A percentile compares a stretch with the other conserved stretches of the same genome.
These are phyloP conservation scores for Pichia insulana DNA, from an alignment of 805 yeast species.

Conservation along the genomic window DNA sequence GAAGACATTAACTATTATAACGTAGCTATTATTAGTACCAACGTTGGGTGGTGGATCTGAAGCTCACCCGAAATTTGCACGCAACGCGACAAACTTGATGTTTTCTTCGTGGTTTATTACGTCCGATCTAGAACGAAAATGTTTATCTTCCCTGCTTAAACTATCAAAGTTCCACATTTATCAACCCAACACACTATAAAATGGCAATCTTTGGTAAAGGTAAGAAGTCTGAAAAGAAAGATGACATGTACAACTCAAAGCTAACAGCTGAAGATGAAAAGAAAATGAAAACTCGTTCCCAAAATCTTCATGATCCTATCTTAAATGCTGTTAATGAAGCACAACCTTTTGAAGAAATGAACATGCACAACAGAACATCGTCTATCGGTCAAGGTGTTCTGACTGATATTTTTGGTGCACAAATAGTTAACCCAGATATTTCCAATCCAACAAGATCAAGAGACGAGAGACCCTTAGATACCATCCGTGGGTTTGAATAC, in stretches of 20 bases:
- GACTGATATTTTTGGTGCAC: conserved; percentile 80
- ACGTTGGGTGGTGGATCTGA: too few species aligned
- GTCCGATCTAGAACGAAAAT: too few species aligned
- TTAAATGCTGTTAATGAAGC: conserved; percentile 88
- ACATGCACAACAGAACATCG: conserved; percentile 27
- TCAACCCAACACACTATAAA: background rate
- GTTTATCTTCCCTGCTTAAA: background rate
- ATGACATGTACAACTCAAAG: conserved; percentile 25
- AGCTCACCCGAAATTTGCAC: too few species aligned
- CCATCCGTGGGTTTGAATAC: conserved; percentile 88
- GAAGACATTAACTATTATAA: too few species aligned
- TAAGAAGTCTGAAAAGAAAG: conserved; percentile 17
- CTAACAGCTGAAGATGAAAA: conserved; percentile 44
- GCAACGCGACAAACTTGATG: too few species aligned
- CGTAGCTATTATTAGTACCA: too few species aligned
- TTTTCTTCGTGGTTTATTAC: too few species aligned
- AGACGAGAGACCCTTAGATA: conserved; percentile 95
- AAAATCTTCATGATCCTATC: conserved; percentile 81
- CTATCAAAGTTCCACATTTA: too few species aligned
- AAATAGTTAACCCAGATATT: conserved; percentile 70
- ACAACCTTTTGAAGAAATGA: conserved; percentile 81
- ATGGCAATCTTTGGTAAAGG: conserved; percentile 41
- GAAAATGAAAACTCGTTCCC: conserved; percentile 55
- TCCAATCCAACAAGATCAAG: conserved; percentile 91
- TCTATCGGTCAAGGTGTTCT: conserved; percentile 36